These are phyloP conservation scores for Aspergillus panamensis DNA, from an alignment of 495 filamentous ascomycete genomes.

Conservation along the genomic window DNA sequence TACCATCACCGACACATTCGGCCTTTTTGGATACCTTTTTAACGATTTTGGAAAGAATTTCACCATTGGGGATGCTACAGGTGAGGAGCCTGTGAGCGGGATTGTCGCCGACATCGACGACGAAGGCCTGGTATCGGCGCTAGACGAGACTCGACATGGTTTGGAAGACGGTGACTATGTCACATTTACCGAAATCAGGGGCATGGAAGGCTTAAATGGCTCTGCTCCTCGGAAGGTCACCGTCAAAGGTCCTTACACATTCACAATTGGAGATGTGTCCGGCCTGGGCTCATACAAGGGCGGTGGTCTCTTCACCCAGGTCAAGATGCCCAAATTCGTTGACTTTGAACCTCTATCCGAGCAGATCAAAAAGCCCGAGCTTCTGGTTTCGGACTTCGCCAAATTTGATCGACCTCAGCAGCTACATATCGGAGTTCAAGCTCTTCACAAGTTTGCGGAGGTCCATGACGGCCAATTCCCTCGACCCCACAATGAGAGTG, in stretches of 20 bases:
- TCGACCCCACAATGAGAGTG: conserved; percentile 74
- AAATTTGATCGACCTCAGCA: conserved; percentile 94
- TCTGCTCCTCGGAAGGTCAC: conserved; percentile 81
- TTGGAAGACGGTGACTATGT: conserved; percentile 96
- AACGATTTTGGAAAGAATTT: conserved; percentile 97
- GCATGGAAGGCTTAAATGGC: conserved; percentile 86
- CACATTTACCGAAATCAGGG: conserved; percentile 87
- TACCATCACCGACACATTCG: conserved; percentile 82
- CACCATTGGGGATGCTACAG: conserved; percentile 81
- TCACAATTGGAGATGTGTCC: conserved; percentile 92
- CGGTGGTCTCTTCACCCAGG: conserved; percentile 87
- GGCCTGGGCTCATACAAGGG: conserved; percentile 77
- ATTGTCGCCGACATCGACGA: conserved; percentile 88
- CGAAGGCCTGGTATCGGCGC: conserved; percentile 84
- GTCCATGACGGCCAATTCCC: conserved; percentile 67
- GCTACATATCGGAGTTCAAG: conserved; percentile 90
- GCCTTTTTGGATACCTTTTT: conserved; percentile 93
- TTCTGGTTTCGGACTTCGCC: conserved; percentile 90
- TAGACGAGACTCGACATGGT: conserved; percentile 94
- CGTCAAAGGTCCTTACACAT: conserved; percentile 94
- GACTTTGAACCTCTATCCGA: conserved; percentile 77
- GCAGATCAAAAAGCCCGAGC: conserved; percentile 80
- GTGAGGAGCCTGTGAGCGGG: conserved; percentile 81
- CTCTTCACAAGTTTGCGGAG: conserved; percentile 78
- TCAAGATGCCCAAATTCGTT: conserved; percentile 95